Conservation (phyloP, 192 early-diverging fungal species). For the Phlyctochytrium planicorne region DNA sequence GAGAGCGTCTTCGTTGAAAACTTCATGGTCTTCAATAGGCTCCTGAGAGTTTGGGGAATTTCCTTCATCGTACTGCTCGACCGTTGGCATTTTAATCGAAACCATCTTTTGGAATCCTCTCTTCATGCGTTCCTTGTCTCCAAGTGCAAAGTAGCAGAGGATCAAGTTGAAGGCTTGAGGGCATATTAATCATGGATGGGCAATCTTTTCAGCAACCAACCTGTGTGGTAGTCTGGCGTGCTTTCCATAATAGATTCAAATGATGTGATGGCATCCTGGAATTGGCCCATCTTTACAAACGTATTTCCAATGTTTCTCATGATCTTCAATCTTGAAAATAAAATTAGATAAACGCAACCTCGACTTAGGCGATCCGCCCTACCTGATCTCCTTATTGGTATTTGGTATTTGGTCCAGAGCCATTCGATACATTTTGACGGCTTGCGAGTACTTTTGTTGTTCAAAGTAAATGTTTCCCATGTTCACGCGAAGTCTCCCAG, state of each 20-base stretch:
- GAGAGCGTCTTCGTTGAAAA: conserved; percentile 56
- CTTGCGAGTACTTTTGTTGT: conserved; percentile 57
- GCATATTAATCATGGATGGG: too few species aligned
- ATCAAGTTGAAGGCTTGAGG: conserved; percentile 56
- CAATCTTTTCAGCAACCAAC: conserved; percentile 10
- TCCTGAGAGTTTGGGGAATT: conserved; percentile 21
- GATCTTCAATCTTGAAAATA: conserved; percentile 46
- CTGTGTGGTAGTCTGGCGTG: conserved; percentile 54
- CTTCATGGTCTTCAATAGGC: conserved; percentile 59
- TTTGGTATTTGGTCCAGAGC: conserved; percentile 62
- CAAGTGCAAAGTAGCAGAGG: conserved; percentile 64
- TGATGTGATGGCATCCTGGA: conserved; percentile 60
- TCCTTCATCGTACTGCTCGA: conserved; percentile 52
- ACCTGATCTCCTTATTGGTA: conserved; percentile 55
- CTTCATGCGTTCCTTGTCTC: conserved; percentile 58
- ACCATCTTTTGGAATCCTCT: conserved; percentile 49
- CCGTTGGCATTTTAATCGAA: conserved; percentile 35
- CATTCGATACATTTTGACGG: conserved; percentile 68
- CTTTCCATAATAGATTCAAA: conserved; percentile 62
- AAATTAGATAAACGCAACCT: background rate
- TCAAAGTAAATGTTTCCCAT: conserved; percentile 68
- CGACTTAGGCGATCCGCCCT: background rate
- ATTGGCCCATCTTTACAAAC: conserved; percentile 57
- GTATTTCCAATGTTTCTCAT: conserved; percentile 63
- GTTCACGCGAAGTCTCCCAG: conserved; percentile 56